Base-by-base conservation (phyloP, 768 basidiomycete species). In the Lactifluus subvellereus region DNA sequence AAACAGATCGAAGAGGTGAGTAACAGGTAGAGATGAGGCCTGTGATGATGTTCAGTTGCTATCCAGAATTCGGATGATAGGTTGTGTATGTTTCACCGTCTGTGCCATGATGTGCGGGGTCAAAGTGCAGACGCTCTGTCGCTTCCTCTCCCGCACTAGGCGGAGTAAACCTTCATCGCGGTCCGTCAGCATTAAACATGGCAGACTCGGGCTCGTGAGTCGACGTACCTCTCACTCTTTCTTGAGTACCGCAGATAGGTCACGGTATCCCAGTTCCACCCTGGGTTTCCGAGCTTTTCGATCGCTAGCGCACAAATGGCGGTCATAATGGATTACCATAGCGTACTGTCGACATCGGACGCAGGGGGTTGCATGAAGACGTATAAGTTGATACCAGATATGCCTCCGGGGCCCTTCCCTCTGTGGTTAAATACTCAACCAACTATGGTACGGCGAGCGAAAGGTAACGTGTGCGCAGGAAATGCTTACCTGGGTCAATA, bases 181-280 rank as follows among this genome's bases (percentile, higher is more conserved):
- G 1, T 48, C n/a, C 13, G 33, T 54, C 54, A 64, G 33, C 8
- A 38, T 3, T 27, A 38, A 32, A 33, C 9, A 51, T 42, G n/a
- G 22, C 18, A 14, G 16, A 14, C 14, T 35, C 2, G 27, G 13
- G 10, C 33, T 8, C 5, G 6, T 3, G 22, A 32, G 38, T 3
- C 10, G 22, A 54, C 40, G 37, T 10, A 42, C 51, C 56, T 22
- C 33, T 72, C 71, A 42, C 51, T 57, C 57, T 65, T 69, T 42
- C 54, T 66, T 20, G 60, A 51, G 32, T 72, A 72, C 27, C 65
- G 63, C 3, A 59, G 20, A 56, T 61, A 68, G 18, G 55, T n/a
- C n/a, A n/a, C n/a, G n/a, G n/a, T 60, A n/a, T 66, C 66, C 69
- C 67, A 72, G 32, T 72, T 69, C 71, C 71, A 72, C 13, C 71